A percentile compares a stretch with the other conserved stretches of the same genome.
Conservation (phyloP, 768 basidiomycete species). For the Lyophyllum atratum region DNA sequence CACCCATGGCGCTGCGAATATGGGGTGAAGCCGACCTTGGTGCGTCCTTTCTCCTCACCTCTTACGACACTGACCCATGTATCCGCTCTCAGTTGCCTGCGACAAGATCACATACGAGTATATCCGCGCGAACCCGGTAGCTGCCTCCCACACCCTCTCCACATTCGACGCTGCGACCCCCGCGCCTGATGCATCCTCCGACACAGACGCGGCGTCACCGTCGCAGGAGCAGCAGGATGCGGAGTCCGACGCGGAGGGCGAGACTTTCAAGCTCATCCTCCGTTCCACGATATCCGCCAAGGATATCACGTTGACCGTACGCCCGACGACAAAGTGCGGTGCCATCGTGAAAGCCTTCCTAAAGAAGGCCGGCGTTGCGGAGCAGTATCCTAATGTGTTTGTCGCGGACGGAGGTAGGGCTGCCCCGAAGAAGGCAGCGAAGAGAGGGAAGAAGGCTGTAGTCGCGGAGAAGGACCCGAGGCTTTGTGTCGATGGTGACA, state of each 20-base stretch:
- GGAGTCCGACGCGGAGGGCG: constrained; percentile 46
- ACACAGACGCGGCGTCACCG: constrained; percentile 19
- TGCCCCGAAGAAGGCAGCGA: constrained; percentile 26
- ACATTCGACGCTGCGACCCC: constrained; percentile 3
- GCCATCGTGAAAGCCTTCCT: constrained; percentile 77
- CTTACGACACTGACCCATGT: neutral
- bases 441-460: constrained; percentile 13
- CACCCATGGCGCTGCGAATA: constrained; percentile 63
- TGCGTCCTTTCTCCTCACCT: constrained; percentile 27
- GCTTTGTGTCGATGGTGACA: constrained; percentile 72
- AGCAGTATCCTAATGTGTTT: constrained; percentile 47
- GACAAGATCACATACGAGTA: constrained; percentile 65
- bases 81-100: constrained; percentile 55
- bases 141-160: constrained; percentile 6
- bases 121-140: constrained; percentile 39
- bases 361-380: constrained; percentile 62
- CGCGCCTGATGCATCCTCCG: constrained; percentile 9
- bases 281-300: constrained; percentile 55
- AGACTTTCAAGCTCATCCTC: constrained; percentile 66
- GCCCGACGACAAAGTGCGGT: constrained; percentile 74
- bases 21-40: constrained; percentile 72
- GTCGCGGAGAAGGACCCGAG: constrained; percentile 40
- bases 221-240: constrained; percentile 23
- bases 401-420: constrained; percentile 17
- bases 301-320: constrained; percentile 66